Evolutionary conservation across 306 rosid genomes (phyloP), one percentile per base, ranked within the genome.

Genomic region (Malus sylvestris): DNA sequence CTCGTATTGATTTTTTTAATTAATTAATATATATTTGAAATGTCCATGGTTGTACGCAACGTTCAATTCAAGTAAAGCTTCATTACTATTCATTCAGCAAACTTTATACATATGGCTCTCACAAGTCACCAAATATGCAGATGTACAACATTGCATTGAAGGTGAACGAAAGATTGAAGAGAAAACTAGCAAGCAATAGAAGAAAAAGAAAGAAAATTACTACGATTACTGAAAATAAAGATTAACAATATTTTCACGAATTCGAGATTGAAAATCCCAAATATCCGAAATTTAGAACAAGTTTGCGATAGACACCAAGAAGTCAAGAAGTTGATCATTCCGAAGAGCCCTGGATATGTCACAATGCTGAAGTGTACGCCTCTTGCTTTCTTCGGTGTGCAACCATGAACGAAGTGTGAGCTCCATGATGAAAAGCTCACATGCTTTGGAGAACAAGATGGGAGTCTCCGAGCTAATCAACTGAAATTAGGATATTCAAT

Each of bases 381-480:
- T 81, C 11, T 71, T 67, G 75, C 64, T 6, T 45, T 49, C 80
- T 77, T 83, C 65, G 62, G 89, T 62, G 7, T 51, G 71, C 23
- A 83, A 70, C 86, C 83, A 74, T 0, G 89, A 52, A 0, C 86
- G 83, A 70, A 76, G 67, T 8, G 89, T 74, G 29, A 88, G 86
- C 76, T 88, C 87, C 79, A 74, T 74, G 33, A 88, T 81, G 67
- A 85, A 85, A 8, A 83, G 59, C 79, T 85, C 91, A 38, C 86
- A 83, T 2, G 89, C 87, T 78, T 81, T 83, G 6, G 83, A 55
- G 44, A 88, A 76, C 25, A 88, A 1, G 10, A 67, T 4, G 1
- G 87, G 87, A 60, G 82, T 44, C 60, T 88, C 89, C 16, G 51
- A 70, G 59, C 86, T 79, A 0, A 87, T 22, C 89, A 79, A 61